phyloP scores from a whole-genome alignment of 176 grass and related monocot species.

The Musa beccarii region DNA sequence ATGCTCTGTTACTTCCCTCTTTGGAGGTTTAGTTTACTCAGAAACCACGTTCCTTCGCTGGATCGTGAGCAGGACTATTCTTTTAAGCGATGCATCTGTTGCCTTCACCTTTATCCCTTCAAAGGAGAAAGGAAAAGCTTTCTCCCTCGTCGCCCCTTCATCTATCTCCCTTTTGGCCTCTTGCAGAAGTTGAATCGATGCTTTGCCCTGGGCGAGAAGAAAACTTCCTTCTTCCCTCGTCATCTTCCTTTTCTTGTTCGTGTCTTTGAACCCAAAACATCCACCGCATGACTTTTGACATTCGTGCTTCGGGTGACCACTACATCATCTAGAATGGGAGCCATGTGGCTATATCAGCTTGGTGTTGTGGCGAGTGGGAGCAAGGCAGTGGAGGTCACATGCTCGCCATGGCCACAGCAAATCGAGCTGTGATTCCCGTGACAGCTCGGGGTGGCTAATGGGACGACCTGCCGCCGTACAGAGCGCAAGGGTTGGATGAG shows the following conservation, averaged over 20 bases:
- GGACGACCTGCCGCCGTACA: not conserved
- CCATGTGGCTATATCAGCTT: not conserved
- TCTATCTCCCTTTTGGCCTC: not conserved
- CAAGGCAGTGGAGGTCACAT: not conserved
- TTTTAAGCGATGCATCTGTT: not conserved
- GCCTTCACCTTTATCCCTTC: not conserved
- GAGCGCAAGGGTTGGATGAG: not conserved
- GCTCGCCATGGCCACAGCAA: not conserved
- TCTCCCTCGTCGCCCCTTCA: not conserved
- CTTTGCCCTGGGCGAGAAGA: not conserved
- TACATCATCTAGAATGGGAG: not conserved
- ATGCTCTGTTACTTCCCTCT: not conserved
- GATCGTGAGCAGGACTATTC: not conserved
- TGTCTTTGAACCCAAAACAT: not conserved
- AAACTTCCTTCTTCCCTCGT: not conserved
- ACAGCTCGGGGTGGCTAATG: constrained; percentile 1
- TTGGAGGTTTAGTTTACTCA: not conserved
- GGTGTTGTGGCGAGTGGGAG: not conserved
- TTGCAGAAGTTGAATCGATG: not conserved
- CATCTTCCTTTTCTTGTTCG: not conserved
- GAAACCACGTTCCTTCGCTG: not conserved
- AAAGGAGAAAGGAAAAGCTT: not conserved
- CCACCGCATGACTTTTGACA: not conserved
- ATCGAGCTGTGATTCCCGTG: constrained; percentile 8
- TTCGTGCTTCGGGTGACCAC: not conserved